Evolutionary conservation across 2,329 filamentous ascomycete species (phyloP), one percentile per base, ranked within the genome.

Genomic region (Penicillium sclerotigenum): DNA sequence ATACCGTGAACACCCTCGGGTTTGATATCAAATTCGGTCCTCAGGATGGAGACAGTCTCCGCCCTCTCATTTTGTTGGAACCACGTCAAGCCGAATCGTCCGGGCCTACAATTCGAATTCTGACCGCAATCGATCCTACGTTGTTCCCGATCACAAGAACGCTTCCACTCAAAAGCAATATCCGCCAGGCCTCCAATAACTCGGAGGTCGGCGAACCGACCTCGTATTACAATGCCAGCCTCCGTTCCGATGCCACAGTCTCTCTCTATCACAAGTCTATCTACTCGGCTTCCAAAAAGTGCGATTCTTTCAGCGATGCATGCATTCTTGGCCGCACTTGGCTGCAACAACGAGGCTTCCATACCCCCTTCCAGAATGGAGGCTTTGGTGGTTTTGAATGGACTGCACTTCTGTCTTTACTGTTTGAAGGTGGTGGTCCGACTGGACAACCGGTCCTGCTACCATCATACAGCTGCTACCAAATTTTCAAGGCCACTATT

Each of bases 341-440:
- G 94, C 81, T 99, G 38, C 87, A 87, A 63, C 93, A 97, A 74
- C 85, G 93, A 53, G 91, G 91, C 0, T 89, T 97, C 62, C 82
- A 82, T 16, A 83, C 89, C 42, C 78, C 81, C 22, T 74, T 91
- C n/a, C 80, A 84, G 2, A 78, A 81, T 41, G 93, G 94, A 42
- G 94, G 94, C 0, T 97, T 99, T 71, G 94, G 94, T 3, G 86
- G 90, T 63, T 96, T 96, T 62, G 94, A 99, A 71, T 97, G 91
- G 90, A 83, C 89, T 0, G 77, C 85, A n/a, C 77, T 94, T 47
- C 83, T 92, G 69, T 90, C 92, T 31, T 79, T 96, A 14, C 78
- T 97, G 2, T 79, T 97, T 40, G 86, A 91, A 71, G 85, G 84
- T n/a, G 90, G 90, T 26, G 88, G 87, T 7, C 82, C 84, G 7